Evolutionary conservation across 2,329 filamentous ascomycete species (phyloP).

Genomic region (Rutstroemia sp.): DNA sequence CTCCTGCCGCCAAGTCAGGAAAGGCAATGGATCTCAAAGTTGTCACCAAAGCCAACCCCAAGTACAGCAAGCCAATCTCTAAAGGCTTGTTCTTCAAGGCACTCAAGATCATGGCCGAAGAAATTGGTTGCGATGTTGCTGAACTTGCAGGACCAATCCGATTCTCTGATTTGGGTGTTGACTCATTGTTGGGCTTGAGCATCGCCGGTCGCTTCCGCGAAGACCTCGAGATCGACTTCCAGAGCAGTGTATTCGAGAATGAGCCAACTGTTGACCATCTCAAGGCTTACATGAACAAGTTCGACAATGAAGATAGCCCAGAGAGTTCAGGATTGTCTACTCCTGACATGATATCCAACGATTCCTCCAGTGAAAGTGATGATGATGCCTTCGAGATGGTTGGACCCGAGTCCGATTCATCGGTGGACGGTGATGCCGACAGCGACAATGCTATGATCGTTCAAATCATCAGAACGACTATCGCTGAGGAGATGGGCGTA

Average conservation of each 20-base stretch:
- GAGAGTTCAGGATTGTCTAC: conserved; percentile 2
- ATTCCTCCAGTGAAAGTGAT: background rate
- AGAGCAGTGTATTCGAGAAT: conserved; percentile 41
- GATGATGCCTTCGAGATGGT: conserved; percentile 1
- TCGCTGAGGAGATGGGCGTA: conserved; percentile 8
- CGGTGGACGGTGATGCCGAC: background rate
- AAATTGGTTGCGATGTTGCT: conserved; percentile 45
- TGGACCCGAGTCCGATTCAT: background rate
- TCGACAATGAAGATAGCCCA: background rate
- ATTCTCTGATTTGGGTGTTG: conserved; percentile 51
- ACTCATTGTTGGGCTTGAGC: conserved; percentile 50
- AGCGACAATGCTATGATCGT: conserved; percentile 3
- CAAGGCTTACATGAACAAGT: conserved; percentile 7
- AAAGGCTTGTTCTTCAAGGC: conserved; percentile 18
- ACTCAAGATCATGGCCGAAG: conserved; percentile 51
- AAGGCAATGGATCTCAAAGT: background rate
- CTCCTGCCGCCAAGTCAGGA: background rate
- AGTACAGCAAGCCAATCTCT: conserved; percentile 24
- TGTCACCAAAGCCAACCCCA: background rate
- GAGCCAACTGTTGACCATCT: conserved; percentile 12
- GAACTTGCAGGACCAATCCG: conserved; percentile 47
- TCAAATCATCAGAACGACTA: conserved; percentile 16
- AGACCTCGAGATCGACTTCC: conserved; percentile 44
- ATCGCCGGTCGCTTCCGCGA: conserved; percentile 49
- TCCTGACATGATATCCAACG: conserved; percentile 2